Base-by-base conservation (phyloP, 2,329 filamentous ascomycete species). In the Lasiodiplodia sp. region DNA sequence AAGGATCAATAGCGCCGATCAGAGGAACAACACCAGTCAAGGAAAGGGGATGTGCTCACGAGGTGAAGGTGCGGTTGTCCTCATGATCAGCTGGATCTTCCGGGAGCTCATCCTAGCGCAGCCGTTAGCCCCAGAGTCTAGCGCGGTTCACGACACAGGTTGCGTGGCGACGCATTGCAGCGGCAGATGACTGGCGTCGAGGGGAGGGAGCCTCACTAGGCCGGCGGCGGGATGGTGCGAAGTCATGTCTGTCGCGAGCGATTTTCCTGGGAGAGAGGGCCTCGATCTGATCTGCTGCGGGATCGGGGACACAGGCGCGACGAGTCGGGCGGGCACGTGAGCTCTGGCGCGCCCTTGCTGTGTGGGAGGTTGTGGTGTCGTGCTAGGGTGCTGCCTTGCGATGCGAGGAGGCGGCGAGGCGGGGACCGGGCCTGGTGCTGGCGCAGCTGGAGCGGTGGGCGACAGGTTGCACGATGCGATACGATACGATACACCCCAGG, bases 71-170 rank as follows among this genome's bases (percentile, higher is more conserved):
- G 49, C 53, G 65, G 44, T 67, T 67, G 65, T 67, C 65, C 65
- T 67, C 65, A 67, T 67, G 65, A 58, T 67, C 65, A 67, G 28
- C 60, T 64, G 60, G 60, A 52, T 64, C 60, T 52, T 64, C 60
- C 60, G 60, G 60, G 60, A 52, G 47, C 23, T 64, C 60, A 47
- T 25, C 60, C 60, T 64, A 64, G 60, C 47, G 60, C 60, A 52
- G 47, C 60, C 47, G 60, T 64, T 53, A 64, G 60, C 60, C 60
- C 34, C 40, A 21, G 40, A 18, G 28, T 37, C 21, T 64, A 52
- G 47, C 60, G 60, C 47, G 37, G 37, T 51, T 51, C 58, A 37
- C 58, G 40, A 51, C 18, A 28, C 18, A 23, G 28, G 47, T 37
- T 21, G 44, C 7, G 44, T n/a, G 23, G 28, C 11, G 37, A 4